Conservation (phyloP, 23 red algal species). For the Gracilaria domingensis region DNA sequence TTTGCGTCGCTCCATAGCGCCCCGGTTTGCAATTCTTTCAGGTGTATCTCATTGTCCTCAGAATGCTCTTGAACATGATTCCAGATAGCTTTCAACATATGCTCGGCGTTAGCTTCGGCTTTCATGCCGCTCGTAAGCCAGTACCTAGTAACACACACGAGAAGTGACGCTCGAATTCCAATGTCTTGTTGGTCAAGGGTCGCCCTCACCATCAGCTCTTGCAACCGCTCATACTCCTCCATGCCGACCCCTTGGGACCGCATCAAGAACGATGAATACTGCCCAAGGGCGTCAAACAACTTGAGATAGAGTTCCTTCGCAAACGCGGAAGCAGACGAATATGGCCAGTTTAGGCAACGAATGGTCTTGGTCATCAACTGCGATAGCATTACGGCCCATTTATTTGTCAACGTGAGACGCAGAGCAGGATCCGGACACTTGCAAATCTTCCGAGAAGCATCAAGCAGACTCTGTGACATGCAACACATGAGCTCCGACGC, state of each 20-base stretch:
- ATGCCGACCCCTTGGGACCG: slow-evolving; percentile 50
- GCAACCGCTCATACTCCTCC: slow-evolving; percentile 78
- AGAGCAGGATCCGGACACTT: slow-evolving; percentile 35
- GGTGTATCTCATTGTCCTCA: slow-evolving; percentile 57
- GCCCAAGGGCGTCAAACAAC: slow-evolving; percentile 73
- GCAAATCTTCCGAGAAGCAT: slow-evolving; percentile 58
- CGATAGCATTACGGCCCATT: slow-evolving; percentile 74
- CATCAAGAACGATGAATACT: slow-evolving; percentile 73
- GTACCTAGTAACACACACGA: slow-evolving; percentile 73
- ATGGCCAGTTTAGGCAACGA: slow-evolving; percentile 55
- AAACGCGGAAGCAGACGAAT: slow-evolving; percentile 51
- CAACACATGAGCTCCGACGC: slow-evolving; percentile 62
- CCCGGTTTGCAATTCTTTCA: slow-evolving; percentile 53
- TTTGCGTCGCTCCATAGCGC: slow-evolving; percentile 74
- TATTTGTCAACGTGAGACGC: slow-evolving; percentile 50
- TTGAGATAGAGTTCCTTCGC: slow-evolving; percentile 76
- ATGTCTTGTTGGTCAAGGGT: slow-evolving; percentile 66
- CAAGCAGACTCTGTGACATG: slow-evolving; percentile 58
- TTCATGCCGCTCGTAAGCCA: slow-evolving; percentile 72
- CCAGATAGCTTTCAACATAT: slow-evolving; percentile 80
- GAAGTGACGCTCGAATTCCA: slow-evolving; percentile 61
- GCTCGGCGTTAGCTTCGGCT: slow-evolving; percentile 78
- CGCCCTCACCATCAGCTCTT: slow-evolving; percentile 65
- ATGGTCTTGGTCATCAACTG: slow-evolving; percentile 51
- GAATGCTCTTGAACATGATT: slow-evolving; percentile 73